Base-by-base conservation (phyloP, 2,329 filamentous ascomycete species). In the Dactylonectria estremocensis region DNA sequence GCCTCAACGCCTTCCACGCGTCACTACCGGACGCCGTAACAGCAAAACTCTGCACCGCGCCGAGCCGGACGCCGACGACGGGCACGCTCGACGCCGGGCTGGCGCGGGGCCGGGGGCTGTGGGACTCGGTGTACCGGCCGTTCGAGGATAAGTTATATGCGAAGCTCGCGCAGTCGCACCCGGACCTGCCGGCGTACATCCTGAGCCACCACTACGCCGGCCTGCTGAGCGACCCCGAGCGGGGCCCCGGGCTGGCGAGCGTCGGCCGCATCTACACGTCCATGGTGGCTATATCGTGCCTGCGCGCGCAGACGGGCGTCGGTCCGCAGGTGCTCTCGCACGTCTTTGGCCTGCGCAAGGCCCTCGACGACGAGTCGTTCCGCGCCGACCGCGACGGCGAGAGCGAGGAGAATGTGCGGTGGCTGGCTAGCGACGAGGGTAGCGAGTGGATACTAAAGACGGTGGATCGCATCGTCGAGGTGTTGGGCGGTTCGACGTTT, bases 241-340 rank as follows among this genome's bases (percentile, higher is more conserved):
- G n/a, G n/a, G n/a, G n/a, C n/a, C n/a, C n/a, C n/a, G n/a, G n/a
- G n/a, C n/a, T 85, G 22, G 84, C 81, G 0, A 87, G 85, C 18
- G 88, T 93, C 0, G 94, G 94, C 0, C 82, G 94, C 1, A 87
- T 93, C 0, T 81, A 94, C 69, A 96, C 93, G 0, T 92, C 89
- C 61, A 80, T 96, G 13, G 86, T 95, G 5, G 94, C 92, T 0
- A 87, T 97, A 33, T 86, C 93, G 5, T 95, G 93, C 75, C 79
- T 97, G 78, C 83, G 94, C 3, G 88, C 93, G 50, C 94, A 96
- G 84, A 93, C 92, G 10, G 94, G 94, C 0, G 94, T 96, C 0
- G 94, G 90, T 0, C 94, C 93, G 1, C 94, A 96, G 84, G 93
- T 97, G 13, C 82, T 92, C 18, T 94, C 91, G 72, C 94, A 97